Evolutionary conservation across 1,284 basidiomycete species (phyloP).

Genomic region (Sphagnurus paluster): DNA sequence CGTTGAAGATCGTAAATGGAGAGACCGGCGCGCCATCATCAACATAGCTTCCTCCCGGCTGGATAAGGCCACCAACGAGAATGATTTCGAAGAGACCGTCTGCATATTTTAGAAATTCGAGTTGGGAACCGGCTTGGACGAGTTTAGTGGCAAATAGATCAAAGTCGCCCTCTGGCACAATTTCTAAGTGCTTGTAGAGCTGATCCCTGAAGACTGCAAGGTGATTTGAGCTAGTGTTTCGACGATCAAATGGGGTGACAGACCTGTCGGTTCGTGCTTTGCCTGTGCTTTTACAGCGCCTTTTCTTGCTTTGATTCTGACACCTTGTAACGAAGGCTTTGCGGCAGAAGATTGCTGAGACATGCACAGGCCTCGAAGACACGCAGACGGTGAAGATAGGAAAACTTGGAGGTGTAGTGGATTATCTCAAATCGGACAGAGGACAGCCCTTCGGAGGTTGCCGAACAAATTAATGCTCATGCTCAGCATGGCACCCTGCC

Average conservation of each 20-base stretch:
- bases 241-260: constrained; percentile 10
- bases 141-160: constrained; percentile 84
- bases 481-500: too few relatives aligned
- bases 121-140: constrained; percentile 86
- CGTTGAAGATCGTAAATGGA: constrained; percentile 84
- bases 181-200: constrained; percentile 91
- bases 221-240: constrained; percentile 15
- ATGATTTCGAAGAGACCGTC: constrained; percentile 95
- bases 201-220: constrained; percentile 89
- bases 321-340: constrained; percentile 86
- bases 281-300: constrained; percentile 84
- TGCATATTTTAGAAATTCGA: constrained; percentile 95
- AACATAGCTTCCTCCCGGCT: constrained; percentile 91
- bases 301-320: constrained; percentile 87
- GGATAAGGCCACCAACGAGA: constrained; percentile 91
- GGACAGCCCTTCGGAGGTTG: constrained; percentile 11
- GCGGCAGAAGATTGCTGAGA: constrained; percentile 78
- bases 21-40: constrained; percentile 82
- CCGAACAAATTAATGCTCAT: constrained; percentile 14
- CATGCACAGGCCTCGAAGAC: constrained; percentile 65
- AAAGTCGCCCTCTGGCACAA: constrained; percentile 80
- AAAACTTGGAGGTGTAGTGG: constrained; percentile 4
- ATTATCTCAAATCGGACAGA: constrained; percentile 8
- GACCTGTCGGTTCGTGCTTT: constrained; percentile 83
- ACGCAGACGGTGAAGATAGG: constrained; percentile 29